phyloP scores from a whole-genome alignment of 306 rosid species.

The Mucuna pruriens region DNA sequence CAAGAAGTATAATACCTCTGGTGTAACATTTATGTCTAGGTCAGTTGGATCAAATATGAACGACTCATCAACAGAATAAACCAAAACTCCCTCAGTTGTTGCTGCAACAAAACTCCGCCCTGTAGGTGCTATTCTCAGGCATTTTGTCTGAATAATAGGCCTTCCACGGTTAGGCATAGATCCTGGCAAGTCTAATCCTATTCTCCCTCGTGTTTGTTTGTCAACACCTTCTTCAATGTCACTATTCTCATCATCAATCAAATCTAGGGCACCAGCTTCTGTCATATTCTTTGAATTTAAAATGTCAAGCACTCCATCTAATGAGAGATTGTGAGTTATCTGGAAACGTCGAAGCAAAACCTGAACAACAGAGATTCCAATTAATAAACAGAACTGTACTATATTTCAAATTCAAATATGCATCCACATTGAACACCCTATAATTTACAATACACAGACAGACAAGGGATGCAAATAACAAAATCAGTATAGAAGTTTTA shows the following conservation, averaged over 20 bases:
- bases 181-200: constrained; percentile 84
- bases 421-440: neutral
- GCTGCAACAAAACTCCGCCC: constrained; percentile 95
- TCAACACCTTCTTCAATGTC: constrained; percentile 85
- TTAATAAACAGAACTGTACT: constrained; percentile 20
- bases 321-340: constrained; percentile 88
- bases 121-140: constrained; percentile 88
- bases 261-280: constrained; percentile 86
- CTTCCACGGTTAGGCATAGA: constrained; percentile 86
- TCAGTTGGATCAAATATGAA: constrained; percentile 95
- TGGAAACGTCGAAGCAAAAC: constrained; percentile 81
- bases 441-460: neutral
- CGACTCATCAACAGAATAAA: constrained; percentile 86
- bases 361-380: constrained; percentile 53
- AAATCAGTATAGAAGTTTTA: neutral
- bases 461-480: neutral
- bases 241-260: constrained; percentile 83
- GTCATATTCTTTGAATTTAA: constrained; percentile 97
- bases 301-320: constrained; percentile 93
- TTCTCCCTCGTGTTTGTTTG: constrained; percentile 68
- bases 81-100: constrained; percentile 91
- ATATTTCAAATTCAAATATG: neutral
- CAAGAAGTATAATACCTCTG: constrained; percentile 64
- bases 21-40: constrained; percentile 95
- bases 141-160: constrained; percentile 78